Conservation (phyloP, 2,329 filamentous ascomycete species). For the Colletotrichum destructivum region DNA sequence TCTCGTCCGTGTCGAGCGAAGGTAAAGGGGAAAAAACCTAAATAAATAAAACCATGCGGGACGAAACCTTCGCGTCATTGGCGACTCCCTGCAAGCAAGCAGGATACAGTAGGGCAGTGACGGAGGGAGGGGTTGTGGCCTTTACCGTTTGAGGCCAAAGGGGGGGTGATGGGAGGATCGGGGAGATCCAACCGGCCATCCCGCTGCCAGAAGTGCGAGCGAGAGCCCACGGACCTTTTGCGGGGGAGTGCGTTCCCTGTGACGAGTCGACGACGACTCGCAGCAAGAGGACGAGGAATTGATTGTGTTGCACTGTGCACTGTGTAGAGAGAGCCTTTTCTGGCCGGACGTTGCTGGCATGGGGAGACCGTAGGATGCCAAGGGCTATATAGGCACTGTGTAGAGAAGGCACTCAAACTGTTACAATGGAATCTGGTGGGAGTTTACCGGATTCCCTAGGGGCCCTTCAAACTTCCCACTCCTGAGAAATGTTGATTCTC, state of each 20-base stretch:
- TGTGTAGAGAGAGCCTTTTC: no score
- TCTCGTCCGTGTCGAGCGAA: not conserved
- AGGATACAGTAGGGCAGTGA: no score
- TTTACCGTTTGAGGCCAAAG: conserved; percentile 19
- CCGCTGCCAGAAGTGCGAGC: conserved; percentile 14
- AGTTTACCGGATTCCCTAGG: no score
- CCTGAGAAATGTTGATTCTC: not conserved
- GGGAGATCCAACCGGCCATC: conserved; percentile 34
- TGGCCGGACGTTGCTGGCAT: not conserved
- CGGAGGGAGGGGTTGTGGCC: not conserved
- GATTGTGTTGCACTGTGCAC: no score
- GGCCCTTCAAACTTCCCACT: not conserved
- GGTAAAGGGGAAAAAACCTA: not conserved
- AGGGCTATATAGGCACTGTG: no score
- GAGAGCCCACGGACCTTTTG: conserved; percentile 25
- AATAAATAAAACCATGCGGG: not conserved
- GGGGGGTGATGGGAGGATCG: conserved; percentile 10
- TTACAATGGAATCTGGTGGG: no score
- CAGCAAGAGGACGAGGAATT: no score
- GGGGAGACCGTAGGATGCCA: no score
- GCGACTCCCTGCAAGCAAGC: conserved; percentile 2
- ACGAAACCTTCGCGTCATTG: not conserved
- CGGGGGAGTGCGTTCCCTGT: conserved; percentile 8
- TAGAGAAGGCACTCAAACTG: no score
- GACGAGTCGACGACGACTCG: not conserved